These are phyloP conservation scores for Cyberlindnera misumaiensis DNA, from an alignment of 805 yeast genomes.

Conservation along the genomic window DNA sequence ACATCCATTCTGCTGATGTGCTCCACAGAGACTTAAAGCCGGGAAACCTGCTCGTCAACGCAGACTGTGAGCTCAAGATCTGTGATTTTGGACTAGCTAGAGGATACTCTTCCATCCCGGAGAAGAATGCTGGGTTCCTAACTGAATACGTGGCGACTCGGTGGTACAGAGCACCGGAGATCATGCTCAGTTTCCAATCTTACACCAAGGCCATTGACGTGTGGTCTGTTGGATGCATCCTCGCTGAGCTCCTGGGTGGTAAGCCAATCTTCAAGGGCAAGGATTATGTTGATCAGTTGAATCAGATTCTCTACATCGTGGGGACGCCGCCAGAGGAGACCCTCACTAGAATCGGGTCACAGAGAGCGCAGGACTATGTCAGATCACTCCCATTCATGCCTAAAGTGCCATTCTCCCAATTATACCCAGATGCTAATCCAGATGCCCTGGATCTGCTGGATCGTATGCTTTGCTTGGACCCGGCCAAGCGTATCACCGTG, in stretches of 20 bases:
- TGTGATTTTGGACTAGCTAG: constrained; percentile 97
- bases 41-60: constrained; percentile 85
- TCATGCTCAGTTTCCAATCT: constrained; percentile 89
- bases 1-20: constrained; percentile 87
- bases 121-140: constrained; percentile 84
- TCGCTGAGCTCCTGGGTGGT: constrained; percentile 90
- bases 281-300: constrained; percentile 92
- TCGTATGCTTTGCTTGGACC: constrained; percentile 81
- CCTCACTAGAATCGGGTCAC: constrained; percentile 64
- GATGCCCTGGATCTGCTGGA: constrained; percentile 76
- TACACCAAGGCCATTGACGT: constrained; percentile 95
- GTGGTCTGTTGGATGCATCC: constrained; percentile 97
- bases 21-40: constrained; percentile 94
- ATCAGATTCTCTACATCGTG: constrained; percentile 74
- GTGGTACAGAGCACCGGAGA: constrained; percentile 98
- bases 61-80: constrained; percentile 92
- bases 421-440: constrained; percentile 85
- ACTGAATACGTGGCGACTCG: constrained; percentile 98
- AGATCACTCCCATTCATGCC: constrained; percentile 79
- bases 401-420: constrained; percentile 57
- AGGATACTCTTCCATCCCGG: constrained; percentile 78
- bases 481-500: constrained; percentile 75
- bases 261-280: constrained; percentile 90
- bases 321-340: constrained; percentile 89
- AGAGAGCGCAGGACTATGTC: constrained; percentile 88